Evolutionary conservation across 169 alveolate species (phyloP).

Genomic region (Hepatocystis sp.): DNA sequence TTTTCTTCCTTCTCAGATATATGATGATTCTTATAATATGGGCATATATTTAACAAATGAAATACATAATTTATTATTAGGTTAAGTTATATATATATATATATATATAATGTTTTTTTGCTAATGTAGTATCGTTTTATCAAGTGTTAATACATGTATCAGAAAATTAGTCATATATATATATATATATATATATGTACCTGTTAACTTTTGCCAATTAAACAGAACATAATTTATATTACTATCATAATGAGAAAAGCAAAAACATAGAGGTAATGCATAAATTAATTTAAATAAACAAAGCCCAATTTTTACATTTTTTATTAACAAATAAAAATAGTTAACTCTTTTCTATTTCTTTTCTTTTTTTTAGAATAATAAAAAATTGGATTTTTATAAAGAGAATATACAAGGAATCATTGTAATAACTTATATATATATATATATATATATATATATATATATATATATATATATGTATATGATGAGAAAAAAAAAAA

Average conservation of each 20-base stretch:
- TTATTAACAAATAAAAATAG: neutral
- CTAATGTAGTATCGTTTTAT: too few relatives aligned
- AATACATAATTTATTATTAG: slow-evolving; percentile 72
- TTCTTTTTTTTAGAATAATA: slow-evolving; percentile 13
- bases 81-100: slow-evolving; percentile 14
- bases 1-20: slow-evolving; percentile 35
- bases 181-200: too few relatives aligned
- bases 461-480: too few relatives aligned
- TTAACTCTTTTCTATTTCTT: neutral
- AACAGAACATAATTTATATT: slow-evolving; percentile 60
- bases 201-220: too few relatives aligned
- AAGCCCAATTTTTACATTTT: neutral
- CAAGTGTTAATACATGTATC: too few relatives aligned
- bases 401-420: slow-evolving; percentile 29
- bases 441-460: too few relatives aligned
- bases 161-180: too few relatives aligned
- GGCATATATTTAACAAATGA: slow-evolving; percentile 69
- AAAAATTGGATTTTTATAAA: slow-evolving; percentile 13
- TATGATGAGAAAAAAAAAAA: too few relatives aligned
- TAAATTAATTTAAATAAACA: neutral
- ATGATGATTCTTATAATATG: slow-evolving; percentile 71
- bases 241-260: slow-evolving; percentile 30
- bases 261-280: slow-evolving; percentile 14
- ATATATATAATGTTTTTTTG: neutral
- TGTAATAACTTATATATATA: slow-evolving; percentile 18